Evolutionary conservation across 179 eudicot genomes (phyloP), one percentile per base, ranked within the genome.

Genomic region (Nepenthes alata): DNA sequence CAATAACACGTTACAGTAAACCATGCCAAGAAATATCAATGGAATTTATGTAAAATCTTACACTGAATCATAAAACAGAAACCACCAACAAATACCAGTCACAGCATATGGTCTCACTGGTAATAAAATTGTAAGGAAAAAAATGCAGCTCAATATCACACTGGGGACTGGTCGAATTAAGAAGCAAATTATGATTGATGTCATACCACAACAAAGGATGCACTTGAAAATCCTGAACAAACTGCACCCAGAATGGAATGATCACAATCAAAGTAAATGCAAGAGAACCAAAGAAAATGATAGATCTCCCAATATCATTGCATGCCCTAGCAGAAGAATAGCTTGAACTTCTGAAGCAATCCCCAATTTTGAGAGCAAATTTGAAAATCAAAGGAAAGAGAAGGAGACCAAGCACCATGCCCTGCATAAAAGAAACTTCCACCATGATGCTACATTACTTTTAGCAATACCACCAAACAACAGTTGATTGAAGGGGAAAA

Each of bases 141-240:
- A 37, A 11, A 56, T 57, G 10, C 47, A 37, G 3, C n/a, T 5
- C 4, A 45, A 11, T 16, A 35, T 15, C 2, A 35, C 1, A 61
- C 10, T 1, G 44, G n/a, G 12, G 1, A 61, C 16, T 1, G 44
- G n/a, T 16, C 0, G 52, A 12, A 39, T 14, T 11, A 47, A 38
- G 3, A 6, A 34, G 36, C 53, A 37, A 58, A 37, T 57, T 35
- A 54, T 50, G 53, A 60, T 11, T 8, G 47, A 16, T 52, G 48
- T 8, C 48, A 37, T 91, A 91, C 98, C 98, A 93, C 69, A 77
- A 67, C 12, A 86, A 64, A 61, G 98, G 98, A 72, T 93, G 96
- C 70, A 74, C 67, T 58, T 81, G 70, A 62, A 93, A 93, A 70
- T 81, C 76, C 51, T 83, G 84, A 73, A 87, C 85, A 68, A 77